Evolutionary conservation across 1,139 yeast species (phyloP), one percentile per base, ranked within the genome.

Genomic region (Magnusiomyces ingens): DNA sequence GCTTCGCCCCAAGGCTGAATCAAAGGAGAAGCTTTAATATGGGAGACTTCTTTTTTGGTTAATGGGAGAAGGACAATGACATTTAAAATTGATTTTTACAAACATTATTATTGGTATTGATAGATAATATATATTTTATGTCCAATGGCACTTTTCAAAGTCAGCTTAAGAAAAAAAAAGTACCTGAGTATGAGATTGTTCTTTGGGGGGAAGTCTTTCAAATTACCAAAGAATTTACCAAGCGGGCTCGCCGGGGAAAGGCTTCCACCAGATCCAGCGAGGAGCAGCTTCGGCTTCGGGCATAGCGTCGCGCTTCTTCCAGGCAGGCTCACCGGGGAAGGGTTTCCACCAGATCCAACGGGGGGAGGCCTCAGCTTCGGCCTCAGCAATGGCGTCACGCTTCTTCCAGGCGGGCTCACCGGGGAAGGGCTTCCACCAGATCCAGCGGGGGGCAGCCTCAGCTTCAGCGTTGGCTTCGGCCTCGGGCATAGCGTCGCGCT

Each of bases 201-300:
- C 32, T 26, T 26, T 26, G n/a, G n/a, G n/a, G n/a, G n/a, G n/a
- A n/a, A n/a, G n/a, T n/a, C n/a, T n/a, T n/a, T n/a, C n/a, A n/a
- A 26, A 5, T 26, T 8, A 26, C 4, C 32, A 4, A 26, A 26
- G 32, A 4, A 26, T 41, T 18, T 41, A 15, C 22, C 19, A 41
- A 19, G 22, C 44, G 19, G 44, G 44, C 44, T 41, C 44, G n/a
- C 44, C 44, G 19, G 22, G 19, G 44, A 15, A n/a, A 18, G 19
- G 19, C 19, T 18, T n/a, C 44, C 44, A 41, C 19, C 22, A 41
- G 44, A 18, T 18, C 44, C 44, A 41, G 6, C 44, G 13, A 12
- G 44, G 44, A 12, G 19, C 13, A 19, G 44, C 44, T 19, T 41
- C 44, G n/a, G 44, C 44, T 37, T 37, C 41, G n/a, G 44, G 44